These are phyloP conservation scores for Aspergillus versicolor DNA, from an alignment of 2,329 filamentous ascomycete genomes.

Conservation along the genomic window DNA sequence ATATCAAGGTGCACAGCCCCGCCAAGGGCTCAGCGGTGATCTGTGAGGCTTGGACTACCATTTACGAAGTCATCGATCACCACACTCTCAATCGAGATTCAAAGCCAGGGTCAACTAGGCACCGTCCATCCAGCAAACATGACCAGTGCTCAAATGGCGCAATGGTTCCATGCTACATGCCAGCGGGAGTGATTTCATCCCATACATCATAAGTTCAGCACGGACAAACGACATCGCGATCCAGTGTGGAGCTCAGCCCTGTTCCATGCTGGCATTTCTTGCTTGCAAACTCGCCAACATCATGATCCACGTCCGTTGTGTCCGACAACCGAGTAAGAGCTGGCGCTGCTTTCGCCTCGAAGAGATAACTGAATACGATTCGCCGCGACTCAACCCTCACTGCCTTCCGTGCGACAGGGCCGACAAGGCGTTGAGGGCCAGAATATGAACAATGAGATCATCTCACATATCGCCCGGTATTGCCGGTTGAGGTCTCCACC, in stretches of 20 bases:
- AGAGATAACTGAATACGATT: background rate
- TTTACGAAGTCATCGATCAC: background rate
- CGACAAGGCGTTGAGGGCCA: background rate
- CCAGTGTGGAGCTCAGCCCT: background rate
- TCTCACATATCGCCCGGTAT: background rate
- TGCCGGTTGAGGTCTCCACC: background rate
- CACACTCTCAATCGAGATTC: background rate
- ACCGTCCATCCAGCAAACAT: background rate
- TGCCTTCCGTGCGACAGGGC: background rate
- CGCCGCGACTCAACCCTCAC: background rate
- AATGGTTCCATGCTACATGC: background rate
- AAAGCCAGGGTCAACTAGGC: too few relatives aligned
- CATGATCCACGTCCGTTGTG: background rate
- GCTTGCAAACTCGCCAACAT: background rate
- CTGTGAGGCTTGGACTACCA: background rate
- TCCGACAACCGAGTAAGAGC: background rate
- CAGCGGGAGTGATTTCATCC: background rate
- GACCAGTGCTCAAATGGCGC: background rate
- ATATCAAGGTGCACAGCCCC: slow-evolving; percentile 1
- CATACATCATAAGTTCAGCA: background rate
- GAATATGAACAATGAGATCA: background rate
- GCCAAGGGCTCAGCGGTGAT: background rate
- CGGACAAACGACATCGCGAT: background rate
- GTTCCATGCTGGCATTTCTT: background rate
- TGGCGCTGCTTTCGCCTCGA: background rate